Evolutionary conservation across 805 yeast species (phyloP).

Genomic region (Alloascoidea africana): DNA sequence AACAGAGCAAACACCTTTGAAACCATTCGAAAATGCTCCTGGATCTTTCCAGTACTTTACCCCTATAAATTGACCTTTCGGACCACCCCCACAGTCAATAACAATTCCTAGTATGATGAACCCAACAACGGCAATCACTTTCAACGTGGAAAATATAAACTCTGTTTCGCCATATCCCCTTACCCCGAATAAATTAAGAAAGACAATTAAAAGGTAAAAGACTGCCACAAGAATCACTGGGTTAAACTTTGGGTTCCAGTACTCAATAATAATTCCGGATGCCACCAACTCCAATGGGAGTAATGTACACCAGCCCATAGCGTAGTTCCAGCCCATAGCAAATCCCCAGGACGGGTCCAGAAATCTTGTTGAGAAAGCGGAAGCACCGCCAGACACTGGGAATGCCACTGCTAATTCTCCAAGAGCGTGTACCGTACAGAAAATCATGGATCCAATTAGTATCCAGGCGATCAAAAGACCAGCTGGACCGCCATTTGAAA

Average conservation of each 20-base stretch:
- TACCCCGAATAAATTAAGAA: constrained; percentile 30
- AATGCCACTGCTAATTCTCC: constrained; percentile 56
- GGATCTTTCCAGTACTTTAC: constrained; percentile 37
- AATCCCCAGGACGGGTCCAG: constrained; percentile 42
- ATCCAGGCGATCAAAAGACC: constrained; percentile 39
- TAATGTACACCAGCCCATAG: constrained; percentile 39
- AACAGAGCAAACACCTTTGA: constrained; percentile 31
- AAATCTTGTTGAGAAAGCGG: constrained; percentile 39
- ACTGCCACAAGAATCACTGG: constrained; percentile 36
- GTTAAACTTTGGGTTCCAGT: constrained; percentile 31
- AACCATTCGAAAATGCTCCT: constrained; percentile 40
- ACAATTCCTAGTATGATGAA: constrained; percentile 31
- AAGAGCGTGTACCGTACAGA: constrained; percentile 43
- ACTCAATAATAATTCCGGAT: constrained; percentile 38
- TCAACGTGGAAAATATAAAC: constrained; percentile 28
- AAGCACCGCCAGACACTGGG: constrained; percentile 46
- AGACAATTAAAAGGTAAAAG: constrained; percentile 26
- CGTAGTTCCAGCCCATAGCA: constrained; percentile 37
- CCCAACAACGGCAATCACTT: constrained; percentile 29
- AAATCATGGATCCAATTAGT: constrained; percentile 41
- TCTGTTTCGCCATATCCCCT: constrained; percentile 31
- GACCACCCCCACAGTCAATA: constrained; percentile 34
- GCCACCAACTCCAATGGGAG: constrained; percentile 49
- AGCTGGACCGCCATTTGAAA: constrained; percentile 21
- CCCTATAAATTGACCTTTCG: constrained; percentile 27